A percentile compares a stretch with the other conserved stretches of the same genome.
These are phyloP conservation scores for Phaeosphaeria sp. DNA, from an alignment of 2,329 filamentous ascomycete genomes.

Conservation along the genomic window DNA sequence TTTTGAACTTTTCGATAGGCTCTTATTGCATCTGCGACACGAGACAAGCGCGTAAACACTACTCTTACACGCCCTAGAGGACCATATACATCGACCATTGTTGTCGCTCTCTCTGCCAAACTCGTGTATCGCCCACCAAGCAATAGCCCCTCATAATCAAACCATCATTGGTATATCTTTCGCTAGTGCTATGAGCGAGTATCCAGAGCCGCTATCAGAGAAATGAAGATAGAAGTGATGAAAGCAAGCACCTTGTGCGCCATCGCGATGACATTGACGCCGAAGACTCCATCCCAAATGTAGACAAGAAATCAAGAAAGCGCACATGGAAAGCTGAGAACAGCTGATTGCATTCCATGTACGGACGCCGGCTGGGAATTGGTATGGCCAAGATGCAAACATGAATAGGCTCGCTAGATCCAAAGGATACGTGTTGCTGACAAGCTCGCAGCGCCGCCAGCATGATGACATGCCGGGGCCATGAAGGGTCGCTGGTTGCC, in stretches of 20 bases:
- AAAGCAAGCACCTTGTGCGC: slow-evolving; percentile 31
- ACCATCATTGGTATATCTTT: slow-evolving; percentile 39
- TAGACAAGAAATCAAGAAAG: slow-evolving; percentile 30
- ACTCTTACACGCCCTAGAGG: slow-evolving; percentile 29
- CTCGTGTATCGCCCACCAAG: slow-evolving; percentile 25
- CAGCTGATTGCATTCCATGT: slow-evolving; percentile 42
- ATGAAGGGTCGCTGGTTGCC: background rate
- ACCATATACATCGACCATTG: slow-evolving; percentile 11
- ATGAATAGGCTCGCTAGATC: slow-evolving; percentile 36
- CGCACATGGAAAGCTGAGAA: slow-evolving; percentile 22
- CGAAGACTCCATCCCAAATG: slow-evolving; percentile 34
- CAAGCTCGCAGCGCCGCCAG: background rate
- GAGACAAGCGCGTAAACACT: slow-evolving; percentile 22
- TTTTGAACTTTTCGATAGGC: slow-evolving; percentile 11
- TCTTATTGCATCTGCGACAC: slow-evolving; percentile 28
- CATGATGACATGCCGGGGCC: background rate
- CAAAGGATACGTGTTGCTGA: slow-evolving; percentile 15
- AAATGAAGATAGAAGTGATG: slow-evolving; percentile 44
- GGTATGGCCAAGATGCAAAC: slow-evolving; percentile 45
- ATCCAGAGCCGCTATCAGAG: slow-evolving; percentile 46
- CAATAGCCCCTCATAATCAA: slow-evolving; percentile 37
- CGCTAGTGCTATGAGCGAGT: slow-evolving; percentile 41
- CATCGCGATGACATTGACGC: slow-evolving; percentile 33
- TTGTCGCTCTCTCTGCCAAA: slow-evolving; percentile 10
- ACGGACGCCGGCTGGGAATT: slow-evolving; percentile 45